A percentile compares a stretch with the other conserved stretches of the same genome.
These are phyloP conservation scores for Rhizophora mangle DNA, from an alignment of 345 rosid genomes.

Conservation along the genomic window DNA sequence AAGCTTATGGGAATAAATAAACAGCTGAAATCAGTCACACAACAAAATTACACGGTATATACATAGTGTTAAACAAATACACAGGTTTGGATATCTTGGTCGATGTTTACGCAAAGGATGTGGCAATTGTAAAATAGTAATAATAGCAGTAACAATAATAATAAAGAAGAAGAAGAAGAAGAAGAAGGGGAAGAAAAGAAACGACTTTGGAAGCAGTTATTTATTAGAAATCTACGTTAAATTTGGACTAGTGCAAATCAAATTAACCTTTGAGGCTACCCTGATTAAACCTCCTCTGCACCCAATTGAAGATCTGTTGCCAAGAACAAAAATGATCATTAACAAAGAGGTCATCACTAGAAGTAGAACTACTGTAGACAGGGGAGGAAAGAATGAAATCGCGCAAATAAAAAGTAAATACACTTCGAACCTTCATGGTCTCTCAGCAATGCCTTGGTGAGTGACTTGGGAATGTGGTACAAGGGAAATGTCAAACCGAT, in stretches of 20 bases:
- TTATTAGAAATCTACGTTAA: background rate
- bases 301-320: constrained; percentile 84
- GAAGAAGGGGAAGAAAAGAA: no score
- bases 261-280: constrained; percentile 62
- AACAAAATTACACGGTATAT: no score
- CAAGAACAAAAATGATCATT: constrained; percentile 15
- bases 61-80: no score
- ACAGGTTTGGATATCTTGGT: no score
- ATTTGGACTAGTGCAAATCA: background rate
- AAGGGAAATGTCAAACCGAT: constrained; percentile 14
- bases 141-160: no score
- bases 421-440: constrained; percentile 48
- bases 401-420: background rate
- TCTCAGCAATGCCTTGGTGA: constrained; percentile 22
- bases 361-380: background rate
- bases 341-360: background rate
- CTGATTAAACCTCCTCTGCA: constrained; percentile 69
- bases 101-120: no score
- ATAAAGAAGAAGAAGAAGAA: no score
- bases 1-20: no score
- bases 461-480: constrained; percentile 3
- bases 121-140: no score
- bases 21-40: no score
- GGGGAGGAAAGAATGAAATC: background rate
- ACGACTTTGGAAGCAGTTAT: background rate